A percentile compares a stretch with the other conserved stretches of the same genome.
phyloP scores from a whole-genome alignment of 768 basidiomycete genomes.

The Gelatoporia subvermispora region DNA sequence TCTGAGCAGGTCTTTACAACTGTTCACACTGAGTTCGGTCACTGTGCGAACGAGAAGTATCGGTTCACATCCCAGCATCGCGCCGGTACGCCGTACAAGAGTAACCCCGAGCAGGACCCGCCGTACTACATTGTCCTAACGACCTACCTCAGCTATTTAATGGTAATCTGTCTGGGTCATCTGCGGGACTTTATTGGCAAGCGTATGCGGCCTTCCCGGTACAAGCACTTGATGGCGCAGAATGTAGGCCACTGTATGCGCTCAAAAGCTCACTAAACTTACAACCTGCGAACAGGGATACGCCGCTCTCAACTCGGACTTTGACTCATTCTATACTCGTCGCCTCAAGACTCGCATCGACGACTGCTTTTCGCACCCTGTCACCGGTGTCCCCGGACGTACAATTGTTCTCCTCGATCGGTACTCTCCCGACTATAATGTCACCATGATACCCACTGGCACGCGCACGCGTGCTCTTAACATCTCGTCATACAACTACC shows the following conservation, averaged over 20 bases:
- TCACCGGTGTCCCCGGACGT: slow-evolving; percentile 93
- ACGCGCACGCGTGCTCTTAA: slow-evolving; percentile 85
- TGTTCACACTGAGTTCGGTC: slow-evolving; percentile 89
- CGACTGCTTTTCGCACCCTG: slow-evolving; percentile 90
- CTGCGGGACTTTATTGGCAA: slow-evolving; percentile 95
- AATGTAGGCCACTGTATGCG: slow-evolving; percentile 53
- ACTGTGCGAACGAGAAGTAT: slow-evolving; percentile 74
- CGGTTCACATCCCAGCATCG: slow-evolving; percentile 65
- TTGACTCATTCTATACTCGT: slow-evolving; percentile 98
- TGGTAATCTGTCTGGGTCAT: slow-evolving; percentile 89
- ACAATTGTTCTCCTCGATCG: slow-evolving; percentile 87
- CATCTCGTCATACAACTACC: slow-evolving; percentile 98
- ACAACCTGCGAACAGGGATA: slow-evolving; percentile 61
- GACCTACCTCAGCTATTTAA: slow-evolving; percentile 90
- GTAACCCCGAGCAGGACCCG: slow-evolving; percentile 73
- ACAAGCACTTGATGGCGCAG: slow-evolving; percentile 77
- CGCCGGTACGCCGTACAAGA: slow-evolving; percentile 40
- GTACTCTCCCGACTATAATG: slow-evolving; percentile 75
- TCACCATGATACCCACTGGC: slow-evolving; percentile 73
- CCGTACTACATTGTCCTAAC: slow-evolving; percentile 89
- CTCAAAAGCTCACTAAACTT: slow-evolving; percentile 5
- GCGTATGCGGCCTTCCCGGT: slow-evolving; percentile 60
- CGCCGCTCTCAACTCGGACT: slow-evolving; percentile 94
- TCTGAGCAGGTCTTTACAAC: slow-evolving; percentile 76
- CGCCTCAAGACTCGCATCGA: slow-evolving; percentile 92